Conservation (phyloP, 163 green algal genomes). For the Coccomyxa subellipsoidea region DNA sequence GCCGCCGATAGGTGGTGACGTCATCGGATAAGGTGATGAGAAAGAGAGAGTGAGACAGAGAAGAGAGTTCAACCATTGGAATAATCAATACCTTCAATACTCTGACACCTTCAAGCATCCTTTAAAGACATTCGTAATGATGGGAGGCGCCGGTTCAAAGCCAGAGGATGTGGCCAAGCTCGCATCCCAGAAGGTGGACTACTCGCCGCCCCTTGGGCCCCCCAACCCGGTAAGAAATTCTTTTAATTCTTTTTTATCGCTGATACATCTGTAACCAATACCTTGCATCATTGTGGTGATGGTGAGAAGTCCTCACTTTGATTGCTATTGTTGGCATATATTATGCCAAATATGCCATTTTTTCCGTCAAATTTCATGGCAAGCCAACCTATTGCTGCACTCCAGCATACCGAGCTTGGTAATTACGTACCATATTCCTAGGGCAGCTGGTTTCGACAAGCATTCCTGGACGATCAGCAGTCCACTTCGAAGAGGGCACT, state of each 20-base stretch:
- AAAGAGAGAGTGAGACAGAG: neutral
- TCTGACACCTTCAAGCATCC: neutral
- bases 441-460: too few species aligned
- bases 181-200: slow-evolving; percentile 21
- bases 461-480: too few species aligned
- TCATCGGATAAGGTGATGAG: neutral
- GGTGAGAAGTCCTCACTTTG: neutral
- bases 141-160: slow-evolving; percentile 41
- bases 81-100: neutral
- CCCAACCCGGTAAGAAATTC: slow-evolving; percentile 33
- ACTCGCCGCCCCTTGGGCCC: slow-evolving; percentile 55
- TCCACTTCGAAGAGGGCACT: too few species aligned
- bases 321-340: neutral
- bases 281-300: too few species aligned
- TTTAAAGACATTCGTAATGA: slow-evolving; percentile 2
- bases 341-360: neutral
- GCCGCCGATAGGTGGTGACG: neutral
- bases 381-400: too few species aligned
- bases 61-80: neutral
- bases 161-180: slow-evolving; percentile 33
- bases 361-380: too few species aligned
- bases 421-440: too few species aligned
- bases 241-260: neutral
- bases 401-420: too few species aligned
- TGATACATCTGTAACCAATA: neutral